Percentiles rank a stretch among this genome's conserved stretches.
Evolutionary conservation across 2,329 filamentous ascomycete species (phyloP).

Genomic region (Corynespora cassiicola): DNA sequence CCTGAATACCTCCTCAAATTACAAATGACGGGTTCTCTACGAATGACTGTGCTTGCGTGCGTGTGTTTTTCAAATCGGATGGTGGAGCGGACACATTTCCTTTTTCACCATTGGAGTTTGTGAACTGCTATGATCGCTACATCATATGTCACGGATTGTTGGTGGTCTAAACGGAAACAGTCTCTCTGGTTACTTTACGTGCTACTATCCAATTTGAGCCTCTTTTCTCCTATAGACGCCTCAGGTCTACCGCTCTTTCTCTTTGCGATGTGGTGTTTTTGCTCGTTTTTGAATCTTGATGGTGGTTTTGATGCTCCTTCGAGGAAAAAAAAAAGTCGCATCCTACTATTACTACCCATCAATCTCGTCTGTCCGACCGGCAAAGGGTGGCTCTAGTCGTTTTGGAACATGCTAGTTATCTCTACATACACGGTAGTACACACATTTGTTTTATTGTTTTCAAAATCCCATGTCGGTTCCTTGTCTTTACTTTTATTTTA

Average conservation of each 20-base stretch:
- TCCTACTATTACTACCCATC: not conserved
- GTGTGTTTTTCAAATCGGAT: constrained; percentile 37
- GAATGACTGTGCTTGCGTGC: constrained; percentile 37
- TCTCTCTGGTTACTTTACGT: constrained; percentile 45
- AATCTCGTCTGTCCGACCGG: too few species aligned
- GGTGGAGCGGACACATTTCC: constrained; percentile 42
- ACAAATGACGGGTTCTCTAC: constrained; percentile 26
- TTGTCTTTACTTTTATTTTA: too few species aligned
- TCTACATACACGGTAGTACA: too few species aligned
- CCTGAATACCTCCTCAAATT: constrained; percentile 20
- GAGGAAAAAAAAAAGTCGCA: not conserved
- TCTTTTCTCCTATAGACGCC: constrained; percentile 35
- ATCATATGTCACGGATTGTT: constrained; percentile 41
- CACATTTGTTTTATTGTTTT: too few species aligned
- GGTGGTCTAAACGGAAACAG: constrained; percentile 37
- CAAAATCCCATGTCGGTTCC: too few species aligned
- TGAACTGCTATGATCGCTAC: constrained; percentile 36
- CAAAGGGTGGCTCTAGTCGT: too few species aligned
- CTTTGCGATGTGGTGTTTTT: too few species aligned
- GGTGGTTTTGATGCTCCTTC: constrained; percentile 4
- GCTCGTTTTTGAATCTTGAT: too few species aligned
- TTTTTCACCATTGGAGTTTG: constrained; percentile 46
- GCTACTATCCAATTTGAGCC: constrained; percentile 48
- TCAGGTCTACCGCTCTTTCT: constrained; percentile 2
- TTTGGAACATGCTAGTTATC: too few species aligned